A percentile compares a stretch with the other conserved stretches of the same genome.
Conservation (phyloP, 2,329 filamentous ascomycete species). For the Ceratocystis cacaofunesta region DNA sequence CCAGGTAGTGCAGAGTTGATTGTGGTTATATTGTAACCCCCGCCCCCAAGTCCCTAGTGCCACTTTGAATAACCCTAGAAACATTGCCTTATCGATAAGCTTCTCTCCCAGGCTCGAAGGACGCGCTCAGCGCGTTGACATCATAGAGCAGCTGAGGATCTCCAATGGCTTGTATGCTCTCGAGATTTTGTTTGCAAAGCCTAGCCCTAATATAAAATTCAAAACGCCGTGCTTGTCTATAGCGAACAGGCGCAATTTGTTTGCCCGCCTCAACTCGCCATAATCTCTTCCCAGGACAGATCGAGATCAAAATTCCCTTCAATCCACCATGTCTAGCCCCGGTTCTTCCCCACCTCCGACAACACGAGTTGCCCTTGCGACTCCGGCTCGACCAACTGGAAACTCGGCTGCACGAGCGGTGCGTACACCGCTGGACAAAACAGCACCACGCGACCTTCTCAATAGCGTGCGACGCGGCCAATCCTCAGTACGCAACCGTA, state of each 20-base stretch:
- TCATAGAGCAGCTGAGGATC: background rate
- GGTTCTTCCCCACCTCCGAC: conserved; percentile 11
- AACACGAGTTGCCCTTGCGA: conserved; percentile 11
- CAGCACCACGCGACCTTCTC: conserved; percentile 25
- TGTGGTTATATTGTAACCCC: background rate
- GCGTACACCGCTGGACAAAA: conserved; percentile 31
- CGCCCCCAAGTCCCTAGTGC: background rate
- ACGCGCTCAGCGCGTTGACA: background rate
- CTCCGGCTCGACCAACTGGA: conserved; percentile 19
- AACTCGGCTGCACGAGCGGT: conserved; percentile 23
- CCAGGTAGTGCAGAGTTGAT: background rate
- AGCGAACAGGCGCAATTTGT: too few species aligned
- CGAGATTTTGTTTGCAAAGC: too few species aligned
- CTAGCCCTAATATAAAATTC: too few species aligned
- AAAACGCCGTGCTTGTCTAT: too few species aligned
- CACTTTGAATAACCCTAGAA: background rate
- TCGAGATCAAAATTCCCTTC: background rate
- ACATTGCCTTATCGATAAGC: background rate
- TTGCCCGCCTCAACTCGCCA: background rate
- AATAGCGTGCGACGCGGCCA: conserved; percentile 29
- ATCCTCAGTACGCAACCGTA: conserved; percentile 20
- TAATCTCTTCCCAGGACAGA: background rate
- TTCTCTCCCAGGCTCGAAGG: background rate
- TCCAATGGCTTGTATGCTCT: too few species aligned
- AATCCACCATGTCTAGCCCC: conserved; percentile 6